Evolutionary conservation across 176 grass and related monocot species (phyloP), one percentile per base, ranked within the genome.

Genomic region (Aegilops umbellulata): DNA sequence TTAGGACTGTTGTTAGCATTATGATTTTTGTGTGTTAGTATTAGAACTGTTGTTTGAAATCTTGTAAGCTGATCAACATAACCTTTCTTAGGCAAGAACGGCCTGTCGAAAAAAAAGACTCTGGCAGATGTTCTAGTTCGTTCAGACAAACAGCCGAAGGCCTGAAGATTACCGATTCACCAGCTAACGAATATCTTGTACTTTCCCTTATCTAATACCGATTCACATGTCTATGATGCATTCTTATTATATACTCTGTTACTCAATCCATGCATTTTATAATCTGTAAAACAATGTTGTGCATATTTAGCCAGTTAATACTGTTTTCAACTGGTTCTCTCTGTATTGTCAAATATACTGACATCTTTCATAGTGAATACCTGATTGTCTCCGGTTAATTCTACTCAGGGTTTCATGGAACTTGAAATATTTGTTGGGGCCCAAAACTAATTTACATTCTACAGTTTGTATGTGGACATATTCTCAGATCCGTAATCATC

Each of bases 71-170:
- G 47, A 69, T 82, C 19, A 74, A 60, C 64, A 46, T 47, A 44
- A 20, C 47, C 26, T 13, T 57, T 77, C 10, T 55, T 0, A 83
- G 72, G 30, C 80, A 88, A 74, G 70, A 27, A 25, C 2, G 6
- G 15, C 31, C 61, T 39, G 2, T 1, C 0, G 14, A 77, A 77
- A 68, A 83, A 35, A 19, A 77, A 35, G 24, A 83, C 72, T 46
- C 76, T 83, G 22, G 73, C 86, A 32, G 86, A 82, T 51, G 22
- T 82, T 16, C 55, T 88, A 2, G 80, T 88, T 88, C 86, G 80
- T 61, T 62, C 27, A 9, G 62, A 46, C 80, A 69, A 49, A 15
- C 46, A 14, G 1, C 39, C 66, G 19, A 88, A 32, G 23, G 66
- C 65, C 14, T 88, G 80, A 74, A 83, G 23, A 2, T 4, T 62